Conservation (phyloP, 176 grass and related monocot genomes). For the Oryza officinalis region DNA sequence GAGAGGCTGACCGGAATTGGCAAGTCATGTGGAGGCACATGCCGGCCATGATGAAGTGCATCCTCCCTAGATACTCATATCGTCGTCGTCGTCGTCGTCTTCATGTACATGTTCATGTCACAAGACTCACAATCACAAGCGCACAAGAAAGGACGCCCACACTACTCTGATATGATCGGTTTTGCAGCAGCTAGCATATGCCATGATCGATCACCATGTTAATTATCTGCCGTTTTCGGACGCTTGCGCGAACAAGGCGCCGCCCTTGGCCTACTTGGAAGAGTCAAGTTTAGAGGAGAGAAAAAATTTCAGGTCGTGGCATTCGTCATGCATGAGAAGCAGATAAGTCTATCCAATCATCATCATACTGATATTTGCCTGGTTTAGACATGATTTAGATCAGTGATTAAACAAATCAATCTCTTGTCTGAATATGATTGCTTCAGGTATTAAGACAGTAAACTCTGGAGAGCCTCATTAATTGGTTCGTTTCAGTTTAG, state of each 20-base stretch:
- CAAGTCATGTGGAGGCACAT: slow-evolving; percentile 12
- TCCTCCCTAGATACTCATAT: background rate
- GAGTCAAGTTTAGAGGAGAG: background rate
- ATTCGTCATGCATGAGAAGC: background rate
- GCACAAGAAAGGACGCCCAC: background rate
- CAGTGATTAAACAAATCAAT: background rate
- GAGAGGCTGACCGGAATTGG: background rate
- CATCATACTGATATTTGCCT: background rate
- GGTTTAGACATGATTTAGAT: background rate
- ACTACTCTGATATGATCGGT: background rate
- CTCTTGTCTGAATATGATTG: background rate
- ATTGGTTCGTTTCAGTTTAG: background rate
- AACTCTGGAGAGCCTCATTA: background rate
- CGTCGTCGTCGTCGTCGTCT: background rate
- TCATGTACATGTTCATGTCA: background rate
- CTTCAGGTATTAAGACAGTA: background rate
- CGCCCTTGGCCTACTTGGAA: background rate
- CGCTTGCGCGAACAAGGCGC: background rate
- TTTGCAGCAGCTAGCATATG: background rate
- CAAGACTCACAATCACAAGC: too few species aligned
- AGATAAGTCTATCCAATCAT: background rate
- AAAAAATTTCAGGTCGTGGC: background rate
- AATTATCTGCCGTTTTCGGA: background rate
- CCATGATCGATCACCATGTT: slow-evolving; percentile 2
- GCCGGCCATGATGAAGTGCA: slow-evolving; percentile 10